A percentile compares a stretch with the other conserved stretches of the same genome.
Evolutionary conservation across 2,329 filamentous ascomycete genomes (phyloP).

Genomic region (Neonectria faginata): DNA sequence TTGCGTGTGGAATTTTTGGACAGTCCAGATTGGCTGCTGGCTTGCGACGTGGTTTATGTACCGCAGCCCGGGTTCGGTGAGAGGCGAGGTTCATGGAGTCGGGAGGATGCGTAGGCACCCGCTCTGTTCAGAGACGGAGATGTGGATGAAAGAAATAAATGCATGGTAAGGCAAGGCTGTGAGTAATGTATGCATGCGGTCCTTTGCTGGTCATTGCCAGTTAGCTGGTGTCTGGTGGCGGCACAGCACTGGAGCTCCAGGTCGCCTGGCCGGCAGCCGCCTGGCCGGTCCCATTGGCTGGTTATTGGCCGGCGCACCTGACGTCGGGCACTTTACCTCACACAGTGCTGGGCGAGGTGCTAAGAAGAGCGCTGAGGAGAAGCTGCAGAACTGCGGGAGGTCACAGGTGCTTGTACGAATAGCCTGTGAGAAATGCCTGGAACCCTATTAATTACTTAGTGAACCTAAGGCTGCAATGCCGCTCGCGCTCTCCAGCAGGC

Average conservation of each 20-base stretch:
- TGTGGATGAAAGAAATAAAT: conserved; percentile 26
- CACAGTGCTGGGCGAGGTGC: conserved; percentile 14
- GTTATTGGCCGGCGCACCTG: conserved; percentile 39
- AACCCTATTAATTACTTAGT: neutral
- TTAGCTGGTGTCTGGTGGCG: conserved; percentile 24
- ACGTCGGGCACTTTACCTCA: conserved; percentile 8
- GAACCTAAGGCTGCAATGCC: neutral
- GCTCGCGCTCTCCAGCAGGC: neutral
- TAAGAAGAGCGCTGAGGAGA: neutral
- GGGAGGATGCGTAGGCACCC: conserved; percentile 12
- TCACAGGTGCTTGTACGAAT: neutral
- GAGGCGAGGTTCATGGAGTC: conserved; percentile 16
- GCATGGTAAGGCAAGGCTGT: conserved; percentile 39
- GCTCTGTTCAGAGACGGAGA: conserved; percentile 9
- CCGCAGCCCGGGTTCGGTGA: neutral
- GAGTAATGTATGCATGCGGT: conserved; percentile 22
- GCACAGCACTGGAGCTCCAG: neutral
- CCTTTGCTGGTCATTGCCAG: conserved; percentile 22
- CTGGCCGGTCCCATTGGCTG: conserved; percentile 11
- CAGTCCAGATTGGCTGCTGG: neutral
- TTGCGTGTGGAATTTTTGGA: neutral
- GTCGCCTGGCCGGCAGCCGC: conserved; percentile 29
- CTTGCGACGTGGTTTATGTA: conserved; percentile 1
- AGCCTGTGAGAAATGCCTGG: neutral
- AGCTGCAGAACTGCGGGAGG: neutral